phyloP scores from a whole-genome alignment of 1,284 basidiomycete genomes.

The Puccinia polysora region DNA sequence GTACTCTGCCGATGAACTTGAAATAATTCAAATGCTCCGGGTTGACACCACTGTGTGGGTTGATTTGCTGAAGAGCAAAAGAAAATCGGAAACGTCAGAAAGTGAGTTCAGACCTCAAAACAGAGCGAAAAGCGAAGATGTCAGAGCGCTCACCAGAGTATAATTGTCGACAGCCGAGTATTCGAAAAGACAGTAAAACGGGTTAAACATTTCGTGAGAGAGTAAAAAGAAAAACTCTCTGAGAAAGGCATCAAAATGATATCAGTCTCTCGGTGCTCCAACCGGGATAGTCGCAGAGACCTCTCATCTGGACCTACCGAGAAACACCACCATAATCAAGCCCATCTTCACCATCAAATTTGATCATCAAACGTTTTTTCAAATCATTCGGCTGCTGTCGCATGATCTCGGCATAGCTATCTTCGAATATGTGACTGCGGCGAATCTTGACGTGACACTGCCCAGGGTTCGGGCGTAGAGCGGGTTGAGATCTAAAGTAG shows the following conservation, averaged over 20 bases:
- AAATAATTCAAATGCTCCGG: slow-evolving; percentile 99
- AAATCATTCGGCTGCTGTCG: slow-evolving; percentile 85
- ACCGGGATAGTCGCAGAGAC: not conserved
- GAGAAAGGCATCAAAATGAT: not conserved
- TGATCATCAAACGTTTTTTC: slow-evolving; percentile 96
- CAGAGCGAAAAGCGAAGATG: too few species aligned
- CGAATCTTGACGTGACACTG: slow-evolving; percentile 95
- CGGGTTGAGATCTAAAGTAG: slow-evolving; percentile 97
- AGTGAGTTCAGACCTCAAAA: slow-evolving; percentile 98
- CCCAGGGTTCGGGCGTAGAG: slow-evolving; percentile 70
- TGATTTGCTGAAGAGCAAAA: slow-evolving; percentile 64
- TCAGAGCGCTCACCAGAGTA: slow-evolving; percentile 12
- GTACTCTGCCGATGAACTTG: slow-evolving; percentile 93
- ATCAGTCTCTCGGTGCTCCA: not conserved
- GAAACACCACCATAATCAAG: slow-evolving; percentile 44
- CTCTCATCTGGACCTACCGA: slow-evolving; percentile 11
- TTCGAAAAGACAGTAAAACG: slow-evolving; percentile 99
- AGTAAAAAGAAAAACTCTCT: slow-evolving; percentile 99
- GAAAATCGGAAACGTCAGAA: slow-evolving; percentile 54
- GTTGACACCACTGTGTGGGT: slow-evolving; percentile 94
- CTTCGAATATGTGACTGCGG: slow-evolving; percentile 88
- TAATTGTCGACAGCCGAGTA: slow-evolving; percentile 67
- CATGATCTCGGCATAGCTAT: slow-evolving; percentile 95
- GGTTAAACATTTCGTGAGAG: slow-evolving; percentile 83
- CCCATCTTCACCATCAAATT: slow-evolving; percentile 62